A percentile compares a stretch with the other conserved stretches of the same genome.
These are phyloP conservation scores for Rosa lucieae DNA, from an alignment of 306 rosid genomes.

Conservation along the genomic window DNA sequence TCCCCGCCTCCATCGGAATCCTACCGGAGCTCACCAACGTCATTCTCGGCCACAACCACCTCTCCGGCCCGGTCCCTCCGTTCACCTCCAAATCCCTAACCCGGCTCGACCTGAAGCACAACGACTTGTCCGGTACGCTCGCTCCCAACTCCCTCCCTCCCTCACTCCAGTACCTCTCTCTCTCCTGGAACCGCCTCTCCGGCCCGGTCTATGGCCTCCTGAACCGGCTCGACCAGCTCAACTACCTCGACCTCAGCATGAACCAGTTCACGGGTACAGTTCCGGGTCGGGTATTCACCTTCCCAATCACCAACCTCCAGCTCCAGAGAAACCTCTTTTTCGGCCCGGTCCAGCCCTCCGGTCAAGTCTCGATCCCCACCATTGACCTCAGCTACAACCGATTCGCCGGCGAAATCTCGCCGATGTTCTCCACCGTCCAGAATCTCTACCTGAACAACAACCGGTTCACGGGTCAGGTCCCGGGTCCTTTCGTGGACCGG, in stretches of 20 bases:
- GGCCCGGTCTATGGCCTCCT: conserved; percentile 67
- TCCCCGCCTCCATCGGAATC: conserved; percentile 64
- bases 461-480: conserved; percentile 83
- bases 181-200: conserved; percentile 71
- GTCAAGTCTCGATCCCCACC: conserved; percentile 63
- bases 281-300: conserved; percentile 75
- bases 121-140: conserved; percentile 70
- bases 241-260: conserved; percentile 76
- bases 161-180: conserved; percentile 75
- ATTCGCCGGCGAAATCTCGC: conserved; percentile 69
- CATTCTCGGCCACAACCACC: conserved; percentile 83
- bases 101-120: conserved; percentile 87
- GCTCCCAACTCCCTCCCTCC: conserved; percentile 60
- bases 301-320: conserved; percentile 67
- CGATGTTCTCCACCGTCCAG: conserved; percentile 73
- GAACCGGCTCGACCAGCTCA: conserved; percentile 58
- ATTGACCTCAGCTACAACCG: conserved; percentile 88
- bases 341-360: conserved; percentile 63
- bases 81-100: conserved; percentile 59
- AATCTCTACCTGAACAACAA: conserved; percentile 80
- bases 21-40: conserved; percentile 70
- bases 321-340: conserved; percentile 65
- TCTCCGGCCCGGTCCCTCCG: conserved; percentile 70
- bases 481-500: conserved; percentile 70
- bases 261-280: conserved; percentile 73